These are phyloP conservation scores for Eucalyptus cloeziana DNA, from an alignment of 345 rosid species.

Conservation along the genomic window DNA sequence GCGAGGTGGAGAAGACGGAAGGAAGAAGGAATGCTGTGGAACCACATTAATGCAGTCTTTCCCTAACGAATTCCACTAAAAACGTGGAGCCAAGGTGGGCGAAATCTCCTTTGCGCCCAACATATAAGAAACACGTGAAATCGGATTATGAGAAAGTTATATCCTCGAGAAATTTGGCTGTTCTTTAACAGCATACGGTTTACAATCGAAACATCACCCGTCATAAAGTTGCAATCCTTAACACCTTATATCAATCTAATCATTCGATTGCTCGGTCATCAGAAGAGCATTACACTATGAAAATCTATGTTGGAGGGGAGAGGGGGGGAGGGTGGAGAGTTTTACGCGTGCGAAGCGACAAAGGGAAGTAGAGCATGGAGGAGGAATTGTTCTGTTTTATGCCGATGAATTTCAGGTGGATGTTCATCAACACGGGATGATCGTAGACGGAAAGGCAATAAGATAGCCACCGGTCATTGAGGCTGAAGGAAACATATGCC, in stretches of 20 bases:
- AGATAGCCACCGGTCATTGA: neutral
- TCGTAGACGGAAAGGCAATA: neutral
- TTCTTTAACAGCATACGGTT: neutral
- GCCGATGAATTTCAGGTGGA: neutral
- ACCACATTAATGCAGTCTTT: neutral
- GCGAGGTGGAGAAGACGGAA: neutral
- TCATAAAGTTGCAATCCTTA: neutral
- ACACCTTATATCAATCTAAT: neutral
- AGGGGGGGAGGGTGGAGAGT: accelerated
- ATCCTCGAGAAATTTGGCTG: accelerated
- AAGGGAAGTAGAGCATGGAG: neutral
- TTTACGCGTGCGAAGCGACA: accelerated
- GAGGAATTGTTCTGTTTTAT: neutral
- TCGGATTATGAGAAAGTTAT: neutral
- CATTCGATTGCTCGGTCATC: neutral
- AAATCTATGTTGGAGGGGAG: neutral
- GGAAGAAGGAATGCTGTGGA: neutral
- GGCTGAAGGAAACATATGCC: neutral
- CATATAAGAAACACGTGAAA: neutral
- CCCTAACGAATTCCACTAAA: neutral
- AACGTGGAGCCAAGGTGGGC: neutral
- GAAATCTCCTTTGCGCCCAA: neutral
- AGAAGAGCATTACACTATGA: neutral
- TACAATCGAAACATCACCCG: neutral
- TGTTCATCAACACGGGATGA: neutral